Evolutionary conservation across 345 rosid species (phyloP), one percentile per base, ranked within the genome.

Genomic region (Eucalyptus urophylla): DNA sequence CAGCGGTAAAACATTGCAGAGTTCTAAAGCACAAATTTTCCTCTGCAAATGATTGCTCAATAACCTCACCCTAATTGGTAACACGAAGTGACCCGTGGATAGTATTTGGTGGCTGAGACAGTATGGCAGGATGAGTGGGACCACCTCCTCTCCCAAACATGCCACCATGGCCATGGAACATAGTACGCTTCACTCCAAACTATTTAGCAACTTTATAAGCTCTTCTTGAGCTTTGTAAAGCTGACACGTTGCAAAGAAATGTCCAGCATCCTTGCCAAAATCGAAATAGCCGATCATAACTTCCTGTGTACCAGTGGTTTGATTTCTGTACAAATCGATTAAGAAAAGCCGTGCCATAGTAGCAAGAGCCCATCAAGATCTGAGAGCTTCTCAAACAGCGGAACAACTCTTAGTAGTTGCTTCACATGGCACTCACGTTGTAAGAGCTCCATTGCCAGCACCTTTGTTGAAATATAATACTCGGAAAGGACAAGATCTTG

Each of bases 81-180:
- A 97, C 99, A 88, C 97, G 94, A 50, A 98, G 95, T 27, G 98
- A 97, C 72, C 98, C 97, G 22, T 97, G 97, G 88, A 98, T 94
- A 22, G 99, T 98, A 44, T 98, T 95, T 10, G 99, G 99, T n/a
- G 99, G 99, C 94, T 98, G 99, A 92, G 99, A 98, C 93, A 96
- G 90, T 88, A 97, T 98, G 91, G 99, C 95, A 89, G 97, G 96
- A 93, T 98, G 99, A 76, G 99, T 95, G 40, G 99, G 99, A 85
- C 99, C 99, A 88, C 99, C 97, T 88, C 99, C 99, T 94, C 99
- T 94, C 90, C 99, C 96, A 65, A 98, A 99, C 8, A 99, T 94
- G 65, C 99, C 99, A 89, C 99, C 99, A 80, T 99, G 99, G 43
- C 99, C 99, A 89, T 97, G 99, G 93, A 98, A 97, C 99, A 97